These are phyloP conservation scores for Periglandula ipomoeae DNA, from an alignment of 2,329 filamentous ascomycete species.

Conservation along the genomic window DNA sequence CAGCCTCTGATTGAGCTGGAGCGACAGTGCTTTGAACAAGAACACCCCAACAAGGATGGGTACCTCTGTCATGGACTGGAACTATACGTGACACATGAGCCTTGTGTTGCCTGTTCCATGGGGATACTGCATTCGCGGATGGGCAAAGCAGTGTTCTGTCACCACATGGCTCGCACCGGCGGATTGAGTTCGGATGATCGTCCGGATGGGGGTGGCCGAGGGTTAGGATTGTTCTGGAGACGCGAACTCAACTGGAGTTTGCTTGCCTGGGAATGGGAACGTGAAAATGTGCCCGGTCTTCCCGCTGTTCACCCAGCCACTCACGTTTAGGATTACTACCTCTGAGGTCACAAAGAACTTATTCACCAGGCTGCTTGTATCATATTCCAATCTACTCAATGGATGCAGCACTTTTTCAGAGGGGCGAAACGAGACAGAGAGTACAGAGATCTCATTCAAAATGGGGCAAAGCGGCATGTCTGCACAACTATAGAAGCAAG, in stretches of 20 bases:
- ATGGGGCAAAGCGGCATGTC: too few relatives aligned
- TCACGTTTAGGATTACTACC: constrained; percentile 40
- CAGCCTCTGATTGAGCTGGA: constrained; percentile 61
- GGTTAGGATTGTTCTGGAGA: constrained; percentile 62
- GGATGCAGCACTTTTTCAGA: not conserved
- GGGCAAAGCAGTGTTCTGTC: constrained; percentile 71
- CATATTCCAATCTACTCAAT: not conserved
- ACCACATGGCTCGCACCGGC: constrained; percentile 71
- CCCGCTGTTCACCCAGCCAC: constrained; percentile 36
- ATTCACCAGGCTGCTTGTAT: constrained; percentile 9
- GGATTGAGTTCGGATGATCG: constrained; percentile 72
- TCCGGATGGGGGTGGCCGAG: constrained; percentile 45
- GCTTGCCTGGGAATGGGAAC: constrained; percentile 68
- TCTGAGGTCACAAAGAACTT: constrained; percentile 28
- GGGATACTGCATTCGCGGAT: constrained; percentile 91
- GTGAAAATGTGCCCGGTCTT: constrained; percentile 29
- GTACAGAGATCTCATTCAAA: not conserved
- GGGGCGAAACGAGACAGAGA: not conserved
- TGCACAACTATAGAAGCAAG: too few relatives aligned
- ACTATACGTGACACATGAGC: constrained; percentile 90
- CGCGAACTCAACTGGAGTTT: constrained; percentile 81
- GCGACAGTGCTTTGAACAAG: constrained; percentile 49
- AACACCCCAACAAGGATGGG: constrained; percentile 62
- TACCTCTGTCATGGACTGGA: constrained; percentile 93
- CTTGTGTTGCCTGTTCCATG: constrained; percentile 96